Conservation (phyloP, 352 stramenopile genomes). For the Phytophthora aleatoria region DNA sequence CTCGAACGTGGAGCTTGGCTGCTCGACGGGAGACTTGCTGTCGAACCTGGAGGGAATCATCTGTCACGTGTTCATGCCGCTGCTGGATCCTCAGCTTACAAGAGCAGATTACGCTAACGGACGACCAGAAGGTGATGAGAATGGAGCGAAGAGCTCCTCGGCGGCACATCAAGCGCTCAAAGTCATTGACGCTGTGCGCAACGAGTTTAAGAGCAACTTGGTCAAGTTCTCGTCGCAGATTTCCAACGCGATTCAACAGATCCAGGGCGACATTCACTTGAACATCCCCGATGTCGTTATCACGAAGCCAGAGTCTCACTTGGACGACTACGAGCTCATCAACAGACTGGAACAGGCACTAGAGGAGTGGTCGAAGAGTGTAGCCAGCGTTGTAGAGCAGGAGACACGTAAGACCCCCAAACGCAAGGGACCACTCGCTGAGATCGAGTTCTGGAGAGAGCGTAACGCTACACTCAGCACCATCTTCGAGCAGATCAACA, state of each 20-base stretch:
- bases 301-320: constrained; percentile 82
- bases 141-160: constrained; percentile 14
- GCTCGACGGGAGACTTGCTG: constrained; percentile 85
- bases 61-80: constrained; percentile 89
- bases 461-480: constrained; percentile 94
- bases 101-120: constrained; percentile 23
- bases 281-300: constrained; percentile 92
- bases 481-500: constrained; percentile 97
- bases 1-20: constrained; percentile 84
- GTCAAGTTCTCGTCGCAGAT: constrained; percentile 94
- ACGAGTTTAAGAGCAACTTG: constrained; percentile 91
- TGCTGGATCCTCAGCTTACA: constrained; percentile 78
- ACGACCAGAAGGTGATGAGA: constrained; percentile 16
- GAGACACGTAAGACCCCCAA: constrained; percentile 89
- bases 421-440: constrained; percentile 89
- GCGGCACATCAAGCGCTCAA: constrained; percentile 61
- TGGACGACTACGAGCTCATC: constrained; percentile 88
- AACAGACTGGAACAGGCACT: constrained; percentile 91
- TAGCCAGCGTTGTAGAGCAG: constrained; percentile 90
- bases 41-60: constrained; percentile 88
- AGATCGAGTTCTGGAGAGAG: constrained; percentile 97
- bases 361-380: constrained; percentile 93
- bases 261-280: constrained; percentile 94
- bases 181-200: constrained; percentile 82
- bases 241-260: constrained; percentile 92